phyloP scores from a whole-genome alignment of 192 early-diverging fungal species.

The Gonapodya sp. region DNA sequence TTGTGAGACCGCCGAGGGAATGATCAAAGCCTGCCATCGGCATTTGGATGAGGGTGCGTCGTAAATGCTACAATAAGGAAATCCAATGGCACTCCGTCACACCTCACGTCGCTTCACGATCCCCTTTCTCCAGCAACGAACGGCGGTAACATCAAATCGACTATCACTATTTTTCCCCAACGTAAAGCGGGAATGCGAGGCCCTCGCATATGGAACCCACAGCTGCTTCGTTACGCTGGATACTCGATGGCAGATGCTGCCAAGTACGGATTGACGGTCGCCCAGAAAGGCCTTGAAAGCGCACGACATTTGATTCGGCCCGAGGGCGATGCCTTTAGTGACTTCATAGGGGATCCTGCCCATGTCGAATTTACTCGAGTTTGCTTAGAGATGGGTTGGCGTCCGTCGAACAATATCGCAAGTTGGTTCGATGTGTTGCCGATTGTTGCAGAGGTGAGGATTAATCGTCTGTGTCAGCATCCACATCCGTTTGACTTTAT shows the following conservation, averaged over 20 bases:
- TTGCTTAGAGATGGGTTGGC: neutral
- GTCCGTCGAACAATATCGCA: neutral
- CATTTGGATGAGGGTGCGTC: neutral
- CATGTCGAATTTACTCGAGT: neutral
- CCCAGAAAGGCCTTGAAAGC: neutral
- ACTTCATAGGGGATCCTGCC: neutral
- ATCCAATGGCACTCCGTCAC: too few species aligned
- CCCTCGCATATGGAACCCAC: neutral
- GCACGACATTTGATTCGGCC: neutral
- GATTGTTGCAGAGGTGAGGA: neutral
- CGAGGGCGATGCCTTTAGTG: neutral
- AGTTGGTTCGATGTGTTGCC: neutral
- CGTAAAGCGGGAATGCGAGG: neutral
- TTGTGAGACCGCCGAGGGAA: neutral
- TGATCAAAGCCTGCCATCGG: neutral
- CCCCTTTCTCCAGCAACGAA: neutral
- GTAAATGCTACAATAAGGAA: too few species aligned
- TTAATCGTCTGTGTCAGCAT: neutral
- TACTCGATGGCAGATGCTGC: neutral
- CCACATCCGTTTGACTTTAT: neutral
- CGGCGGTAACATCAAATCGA: neutral
- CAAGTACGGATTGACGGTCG: neutral
- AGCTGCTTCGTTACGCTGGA: neutral
- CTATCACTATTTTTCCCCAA: neutral
- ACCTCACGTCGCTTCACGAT: neutral